Evolutionary conservation across 2,329 filamentous ascomycete genomes (phyloP).

Genomic region (Aspergillus melleus): DNA sequence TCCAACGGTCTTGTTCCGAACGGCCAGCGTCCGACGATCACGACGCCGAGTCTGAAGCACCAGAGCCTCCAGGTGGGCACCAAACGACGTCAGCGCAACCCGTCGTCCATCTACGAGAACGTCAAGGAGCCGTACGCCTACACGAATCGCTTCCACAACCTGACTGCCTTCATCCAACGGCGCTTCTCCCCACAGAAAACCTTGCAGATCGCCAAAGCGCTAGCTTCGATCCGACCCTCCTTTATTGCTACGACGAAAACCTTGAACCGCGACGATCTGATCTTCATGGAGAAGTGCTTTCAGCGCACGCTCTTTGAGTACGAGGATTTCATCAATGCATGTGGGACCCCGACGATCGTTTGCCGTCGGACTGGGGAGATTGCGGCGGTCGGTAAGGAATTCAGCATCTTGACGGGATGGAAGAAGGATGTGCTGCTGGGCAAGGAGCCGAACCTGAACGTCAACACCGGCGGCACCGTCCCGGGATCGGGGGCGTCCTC

Average conservation of each 20-base stretch:
- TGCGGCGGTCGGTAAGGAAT: conserved; percentile 94
- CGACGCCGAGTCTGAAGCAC: conserved; percentile 46
- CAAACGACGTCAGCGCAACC: conserved; percentile 64
- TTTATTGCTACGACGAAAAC: conserved; percentile 90
- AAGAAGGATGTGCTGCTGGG: conserved; percentile 85
- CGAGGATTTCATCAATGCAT: conserved; percentile 86
- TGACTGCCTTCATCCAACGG: conserved; percentile 76
- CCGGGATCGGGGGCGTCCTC: conserved; percentile 43
- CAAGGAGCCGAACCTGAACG: conserved; percentile 81
- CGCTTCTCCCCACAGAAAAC: conserved; percentile 77
- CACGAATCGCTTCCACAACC: conserved; percentile 82
- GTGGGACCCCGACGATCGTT: conserved; percentile 86
- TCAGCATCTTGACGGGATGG: conserved; percentile 94
- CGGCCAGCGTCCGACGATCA: conserved; percentile 40
- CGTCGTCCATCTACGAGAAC: conserved; percentile 81
- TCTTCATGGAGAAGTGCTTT: conserved; percentile 98
- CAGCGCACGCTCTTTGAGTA: conserved; percentile 91
- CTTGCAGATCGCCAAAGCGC: conserved; percentile 78
- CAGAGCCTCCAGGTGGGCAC: conserved; percentile 36
- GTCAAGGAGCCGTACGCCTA: conserved; percentile 93
- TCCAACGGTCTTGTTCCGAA: conserved; percentile 31
- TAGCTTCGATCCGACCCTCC: conserved; percentile 86
- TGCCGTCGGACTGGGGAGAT: conserved; percentile 91
- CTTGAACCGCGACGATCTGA: conserved; percentile 81
- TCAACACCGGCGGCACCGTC: conserved; percentile 65